A percentile compares a stretch with the other conserved stretches of the same genome.
These are phyloP conservation scores for Withania somnifera DNA, from an alignment of 305 asterid species.

Conservation along the genomic window DNA sequence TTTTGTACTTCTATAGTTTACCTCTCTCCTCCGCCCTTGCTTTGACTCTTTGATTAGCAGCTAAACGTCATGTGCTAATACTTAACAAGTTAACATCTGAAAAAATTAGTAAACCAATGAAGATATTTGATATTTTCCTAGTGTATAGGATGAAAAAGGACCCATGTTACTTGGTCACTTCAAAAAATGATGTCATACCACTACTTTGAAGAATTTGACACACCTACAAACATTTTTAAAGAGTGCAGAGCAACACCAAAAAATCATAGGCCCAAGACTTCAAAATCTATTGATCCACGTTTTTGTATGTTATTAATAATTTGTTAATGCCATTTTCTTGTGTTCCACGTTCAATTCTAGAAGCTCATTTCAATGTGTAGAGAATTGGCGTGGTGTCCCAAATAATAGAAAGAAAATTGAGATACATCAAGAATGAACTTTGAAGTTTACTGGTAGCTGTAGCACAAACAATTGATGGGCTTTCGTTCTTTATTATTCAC, in stretches of 20 bases:
- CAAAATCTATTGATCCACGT: background rate
- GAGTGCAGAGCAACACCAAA: background rate
- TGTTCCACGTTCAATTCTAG: background rate
- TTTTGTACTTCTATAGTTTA: background rate
- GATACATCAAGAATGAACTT: background rate
- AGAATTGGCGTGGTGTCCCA: background rate
- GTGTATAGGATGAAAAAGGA: too few relatives aligned
- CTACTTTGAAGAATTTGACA: background rate
- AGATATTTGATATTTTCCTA: background rate
- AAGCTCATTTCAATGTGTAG: background rate
- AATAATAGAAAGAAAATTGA: background rate
- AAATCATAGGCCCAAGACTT: background rate
- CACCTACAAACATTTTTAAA: background rate
- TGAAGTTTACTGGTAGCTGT: background rate
- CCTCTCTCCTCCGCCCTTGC: background rate
- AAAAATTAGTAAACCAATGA: background rate
- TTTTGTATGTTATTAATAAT: background rate
- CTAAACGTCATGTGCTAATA: background rate
- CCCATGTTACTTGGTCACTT: background rate
- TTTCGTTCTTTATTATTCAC: background rate
- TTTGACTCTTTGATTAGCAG: background rate
- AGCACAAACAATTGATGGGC: background rate
- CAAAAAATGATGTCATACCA: background rate
- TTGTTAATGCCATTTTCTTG: background rate
- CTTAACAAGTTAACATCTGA: background rate